Evolutionary conservation across 108 stramenopile genomes (phyloP).

Genomic region (Pseudonitzschia pungens): DNA sequence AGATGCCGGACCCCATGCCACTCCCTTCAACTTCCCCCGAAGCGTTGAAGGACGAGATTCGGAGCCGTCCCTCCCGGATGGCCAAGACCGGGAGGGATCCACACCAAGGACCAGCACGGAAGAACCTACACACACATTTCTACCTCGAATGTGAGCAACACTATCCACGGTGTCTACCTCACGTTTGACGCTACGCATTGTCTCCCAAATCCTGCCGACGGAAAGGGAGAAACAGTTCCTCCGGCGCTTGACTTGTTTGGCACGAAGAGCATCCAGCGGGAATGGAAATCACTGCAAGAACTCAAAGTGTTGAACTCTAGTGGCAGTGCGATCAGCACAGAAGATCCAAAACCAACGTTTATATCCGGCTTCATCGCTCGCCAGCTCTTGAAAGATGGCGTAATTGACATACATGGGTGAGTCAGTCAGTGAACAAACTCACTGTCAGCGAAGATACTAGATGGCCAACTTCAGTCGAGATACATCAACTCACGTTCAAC

Average conservation of each 20-base stretch:
- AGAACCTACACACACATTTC: slow-evolving; percentile 41
- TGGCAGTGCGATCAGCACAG: slow-evolving; percentile 1
- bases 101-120: slow-evolving; percentile 28
- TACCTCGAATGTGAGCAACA: slow-evolving; percentile 41
- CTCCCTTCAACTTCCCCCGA: slow-evolving; percentile 25
- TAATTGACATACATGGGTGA: slow-evolving; percentile 14
- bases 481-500: no score
- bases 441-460: background rate
- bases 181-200: slow-evolving; percentile 27
- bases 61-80: slow-evolving; percentile 30
- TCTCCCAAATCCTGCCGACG: slow-evolving; percentile 10
- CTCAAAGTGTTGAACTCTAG: slow-evolving; percentile 16
- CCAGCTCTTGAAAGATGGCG: slow-evolving; percentile 36
- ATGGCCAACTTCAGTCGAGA: background rate
- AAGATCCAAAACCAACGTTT: slow-evolving; percentile 35
- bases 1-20: slow-evolving; percentile 45
- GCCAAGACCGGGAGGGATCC: slow-evolving; percentile 31
- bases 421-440: background rate
- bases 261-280: slow-evolving; percentile 4
- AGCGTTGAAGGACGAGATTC: slow-evolving; percentile 25
- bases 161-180: slow-evolving; percentile 40
- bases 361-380: slow-evolving; percentile 40
- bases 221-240: background rate
- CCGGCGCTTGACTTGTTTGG: slow-evolving; percentile 40
- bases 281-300: slow-evolving; percentile 31